Percentiles rank a stretch among this genome's conserved stretches.
These are phyloP conservation scores for Penicillium herquei DNA, from an alignment of 495 filamentous ascomycete genomes.

Conservation along the genomic window DNA sequence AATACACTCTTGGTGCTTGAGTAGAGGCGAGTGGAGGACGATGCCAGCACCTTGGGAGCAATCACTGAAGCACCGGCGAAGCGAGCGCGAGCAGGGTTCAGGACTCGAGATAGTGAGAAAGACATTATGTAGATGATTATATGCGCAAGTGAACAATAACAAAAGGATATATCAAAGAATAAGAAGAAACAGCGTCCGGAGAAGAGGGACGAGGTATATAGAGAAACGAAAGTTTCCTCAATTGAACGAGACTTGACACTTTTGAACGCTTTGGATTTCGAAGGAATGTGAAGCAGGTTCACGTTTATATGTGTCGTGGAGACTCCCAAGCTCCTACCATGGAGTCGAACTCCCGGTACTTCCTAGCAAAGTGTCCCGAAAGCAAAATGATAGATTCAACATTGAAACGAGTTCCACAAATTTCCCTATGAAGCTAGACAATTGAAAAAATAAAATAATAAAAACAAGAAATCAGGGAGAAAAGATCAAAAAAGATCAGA, in stretches of 20 bases:
- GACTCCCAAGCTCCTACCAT: background rate
- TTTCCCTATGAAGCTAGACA: too few species aligned
- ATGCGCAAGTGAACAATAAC: background rate
- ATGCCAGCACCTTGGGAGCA: constrained; percentile 6
- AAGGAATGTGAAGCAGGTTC: too few species aligned
- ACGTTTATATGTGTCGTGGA: too few species aligned
- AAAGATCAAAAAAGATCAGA: too few species aligned
- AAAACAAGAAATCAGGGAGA: too few species aligned
- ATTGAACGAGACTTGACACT: background rate
- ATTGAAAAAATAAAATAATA: too few species aligned
- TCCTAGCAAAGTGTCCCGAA: constrained; percentile 23
- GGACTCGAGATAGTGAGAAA: constrained; percentile 9
- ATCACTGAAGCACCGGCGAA: constrained; percentile 10
- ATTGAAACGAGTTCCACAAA: background rate
- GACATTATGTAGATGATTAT: constrained; percentile 20
- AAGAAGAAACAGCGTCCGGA: background rate
- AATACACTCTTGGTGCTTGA: constrained; percentile 16
- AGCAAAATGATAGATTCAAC: constrained; percentile 10
- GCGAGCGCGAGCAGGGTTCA: constrained; percentile 14
- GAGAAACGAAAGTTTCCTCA: background rate
- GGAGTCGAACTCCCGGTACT: constrained; percentile 8
- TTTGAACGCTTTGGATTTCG: too few species aligned
- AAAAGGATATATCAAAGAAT: background rate
- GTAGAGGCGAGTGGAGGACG: constrained; percentile 15
- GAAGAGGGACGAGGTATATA: background rate